phyloP scores from a whole-genome alignment of 2,329 filamentous ascomycete genomes.

The Trichophyton rubrum region DNA sequence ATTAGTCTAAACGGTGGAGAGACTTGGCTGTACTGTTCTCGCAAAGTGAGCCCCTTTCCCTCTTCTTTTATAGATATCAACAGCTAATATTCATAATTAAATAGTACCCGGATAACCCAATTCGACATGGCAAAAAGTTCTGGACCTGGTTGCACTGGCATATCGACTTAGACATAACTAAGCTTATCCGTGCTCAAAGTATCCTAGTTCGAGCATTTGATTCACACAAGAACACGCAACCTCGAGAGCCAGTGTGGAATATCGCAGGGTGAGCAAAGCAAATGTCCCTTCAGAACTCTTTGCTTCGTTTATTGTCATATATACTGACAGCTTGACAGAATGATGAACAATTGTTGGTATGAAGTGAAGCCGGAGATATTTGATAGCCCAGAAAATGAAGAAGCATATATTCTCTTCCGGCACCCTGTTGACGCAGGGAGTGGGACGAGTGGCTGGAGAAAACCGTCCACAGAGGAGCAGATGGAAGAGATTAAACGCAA shows the following conservation, averaged over 20 bases:
- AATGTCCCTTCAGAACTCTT: not conserved
- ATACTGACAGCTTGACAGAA: slow-evolving; percentile 19
- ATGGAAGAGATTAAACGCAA: slow-evolving; percentile 36
- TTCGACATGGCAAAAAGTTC: slow-evolving; percentile 42
- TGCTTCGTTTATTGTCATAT: not conserved
- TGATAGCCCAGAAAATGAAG: slow-evolving; percentile 22
- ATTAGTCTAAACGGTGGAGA: slow-evolving; percentile 37
- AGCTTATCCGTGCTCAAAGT: slow-evolving; percentile 32
- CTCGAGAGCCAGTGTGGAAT: slow-evolving; percentile 37
- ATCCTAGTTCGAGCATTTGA: slow-evolving; percentile 39
- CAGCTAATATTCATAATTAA: not conserved
- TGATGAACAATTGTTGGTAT: slow-evolving; percentile 47
- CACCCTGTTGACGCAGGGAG: slow-evolving; percentile 37
- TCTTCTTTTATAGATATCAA: not conserved
- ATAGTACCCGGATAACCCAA: slow-evolving; percentile 36
- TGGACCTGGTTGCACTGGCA: slow-evolving; percentile 45
- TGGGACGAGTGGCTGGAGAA: slow-evolving; percentile 41
- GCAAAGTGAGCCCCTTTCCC: slow-evolving; percentile 20
- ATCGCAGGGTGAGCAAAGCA: slow-evolving; percentile 28
- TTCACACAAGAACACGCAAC: slow-evolving; percentile 41
- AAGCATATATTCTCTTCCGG: slow-evolving; percentile 31
- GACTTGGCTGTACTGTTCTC: slow-evolving; percentile 40
- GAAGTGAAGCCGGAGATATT: slow-evolving; percentile 31
- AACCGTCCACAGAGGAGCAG: slow-evolving; percentile 34
- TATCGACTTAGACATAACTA: slow-evolving; percentile 36